These are phyloP conservation scores for Inga leiocalycina DNA, from an alignment of 306 rosid genomes.

Conservation along the genomic window DNA sequence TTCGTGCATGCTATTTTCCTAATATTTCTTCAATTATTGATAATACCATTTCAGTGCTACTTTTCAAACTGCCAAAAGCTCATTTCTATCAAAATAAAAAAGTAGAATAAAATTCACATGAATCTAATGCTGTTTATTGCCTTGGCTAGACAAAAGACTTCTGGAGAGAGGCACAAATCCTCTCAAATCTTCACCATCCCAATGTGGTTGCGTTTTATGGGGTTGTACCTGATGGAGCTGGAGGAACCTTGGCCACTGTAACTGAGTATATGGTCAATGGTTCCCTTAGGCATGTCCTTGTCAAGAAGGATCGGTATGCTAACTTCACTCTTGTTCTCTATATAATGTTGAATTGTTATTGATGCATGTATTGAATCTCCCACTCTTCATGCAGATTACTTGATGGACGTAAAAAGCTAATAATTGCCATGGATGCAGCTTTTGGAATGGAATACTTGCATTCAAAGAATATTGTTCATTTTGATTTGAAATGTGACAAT, in stretches of 20 bases:
- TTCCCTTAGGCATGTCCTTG: constrained; percentile 78
- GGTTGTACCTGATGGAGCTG: constrained; percentile 86
- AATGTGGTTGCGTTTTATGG: constrained; percentile 95
- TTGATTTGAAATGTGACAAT: constrained; percentile 95
- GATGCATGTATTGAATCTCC: constrained; percentile 15
- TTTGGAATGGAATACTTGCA: constrained; percentile 98
- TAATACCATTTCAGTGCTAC: neutral
- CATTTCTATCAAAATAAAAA: neutral
- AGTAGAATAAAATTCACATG: neutral
- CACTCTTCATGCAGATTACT: constrained; percentile 67
- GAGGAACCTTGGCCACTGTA: constrained; percentile 85
- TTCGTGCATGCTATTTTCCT: neutral
- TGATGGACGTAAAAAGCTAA: constrained; percentile 79
- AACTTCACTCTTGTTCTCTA: constrained; percentile 8
- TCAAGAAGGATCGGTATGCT: constrained; percentile 75
- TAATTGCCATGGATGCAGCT: constrained; percentile 94
- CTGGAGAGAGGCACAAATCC: constrained; percentile 96
- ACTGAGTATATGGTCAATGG: constrained; percentile 96
- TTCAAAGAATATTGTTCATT: constrained; percentile 87
- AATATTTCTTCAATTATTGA: neutral
- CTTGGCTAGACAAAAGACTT: constrained; percentile 80
- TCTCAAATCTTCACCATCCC: constrained; percentile 96
- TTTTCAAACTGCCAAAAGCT: constrained; percentile 8
- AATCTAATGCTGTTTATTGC: constrained; percentile 33
- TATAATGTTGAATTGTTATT: constrained; percentile 18